A percentile compares a stretch with the other conserved stretches of the same genome.
Conservation (phyloP, 768 basidiomycete species). For the Auricularia sp. region DNA sequence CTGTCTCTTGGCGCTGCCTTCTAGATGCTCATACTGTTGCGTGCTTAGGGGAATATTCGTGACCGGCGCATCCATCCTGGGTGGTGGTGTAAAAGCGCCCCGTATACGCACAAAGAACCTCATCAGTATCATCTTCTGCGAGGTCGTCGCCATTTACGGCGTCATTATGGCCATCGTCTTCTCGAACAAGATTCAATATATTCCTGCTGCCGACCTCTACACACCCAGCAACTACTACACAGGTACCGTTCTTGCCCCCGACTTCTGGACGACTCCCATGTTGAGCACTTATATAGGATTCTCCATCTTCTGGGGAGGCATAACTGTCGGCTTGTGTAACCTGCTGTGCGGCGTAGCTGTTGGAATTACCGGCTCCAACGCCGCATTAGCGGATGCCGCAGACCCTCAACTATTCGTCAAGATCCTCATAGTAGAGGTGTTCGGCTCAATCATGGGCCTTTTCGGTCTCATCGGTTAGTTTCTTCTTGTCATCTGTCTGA, state of each 20-base stretch:
- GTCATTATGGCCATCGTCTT: constrained; percentile 98
- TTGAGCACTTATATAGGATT: constrained; percentile 42
- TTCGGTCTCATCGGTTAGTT: constrained; percentile 85
- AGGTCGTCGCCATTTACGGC: constrained; percentile 98
- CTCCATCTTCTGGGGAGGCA: constrained; percentile 93
- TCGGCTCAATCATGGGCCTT: constrained; percentile 81
- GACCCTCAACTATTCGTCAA: constrained; percentile 94
- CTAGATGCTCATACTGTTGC: background rate
- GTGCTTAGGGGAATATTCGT: constrained; percentile 85
- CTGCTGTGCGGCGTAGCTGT: constrained; percentile 90
- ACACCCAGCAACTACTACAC: constrained; percentile 88
- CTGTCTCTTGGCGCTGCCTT: background rate
- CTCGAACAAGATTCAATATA: constrained; percentile 60
- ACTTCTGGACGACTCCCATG: background rate
- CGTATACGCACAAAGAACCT: constrained; percentile 90
- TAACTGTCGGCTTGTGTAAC: constrained; percentile 91
- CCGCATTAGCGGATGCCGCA: constrained; percentile 89
- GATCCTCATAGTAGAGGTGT: constrained; percentile 92
- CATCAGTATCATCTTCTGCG: constrained; percentile 92
- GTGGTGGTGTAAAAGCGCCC: constrained; percentile 88
- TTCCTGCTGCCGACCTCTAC: constrained; percentile 62
- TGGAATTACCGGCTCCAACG: constrained; percentile 90
- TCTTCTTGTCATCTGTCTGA: background rate
- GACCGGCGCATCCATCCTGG: constrained; percentile 92
- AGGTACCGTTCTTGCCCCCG: constrained; percentile 31